Conservation (phyloP, 768 basidiomycete species). For the Ramaria sp. region DNA sequence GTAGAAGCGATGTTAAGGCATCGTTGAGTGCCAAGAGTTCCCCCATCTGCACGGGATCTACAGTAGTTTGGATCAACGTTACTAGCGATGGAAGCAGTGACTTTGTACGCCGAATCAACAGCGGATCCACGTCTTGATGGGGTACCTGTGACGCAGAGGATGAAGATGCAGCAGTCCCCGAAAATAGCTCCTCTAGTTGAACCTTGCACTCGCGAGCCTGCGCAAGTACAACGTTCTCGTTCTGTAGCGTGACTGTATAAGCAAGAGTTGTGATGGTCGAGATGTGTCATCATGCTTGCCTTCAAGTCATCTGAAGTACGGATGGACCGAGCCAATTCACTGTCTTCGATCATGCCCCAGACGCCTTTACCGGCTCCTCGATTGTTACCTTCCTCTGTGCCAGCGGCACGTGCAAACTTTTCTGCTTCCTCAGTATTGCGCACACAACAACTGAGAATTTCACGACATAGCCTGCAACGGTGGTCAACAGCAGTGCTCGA, state of each 20-base stretch:
- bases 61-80: conserved; percentile 40
- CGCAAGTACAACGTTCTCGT: conserved; percentile 33
- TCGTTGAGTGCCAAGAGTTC: conserved; percentile 69
- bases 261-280: not conserved
- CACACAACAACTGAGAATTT: conserved; percentile 83
- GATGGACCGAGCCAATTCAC: conserved; percentile 66
- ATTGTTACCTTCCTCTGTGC: conserved; percentile 27
- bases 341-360: conserved; percentile 82
- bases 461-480: conserved; percentile 57
- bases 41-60: conserved; percentile 46
- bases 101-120: conserved; percentile 39
- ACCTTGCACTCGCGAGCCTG: conserved; percentile 31
- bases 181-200: conserved; percentile 26
- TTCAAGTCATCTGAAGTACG: conserved; percentile 36
- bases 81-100: conserved; percentile 43
- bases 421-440: conserved; percentile 90
- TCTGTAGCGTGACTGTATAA: conserved; percentile 14
- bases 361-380: conserved; percentile 55
- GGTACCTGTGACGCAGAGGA: conserved; percentile 11
- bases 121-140: conserved; percentile 20
- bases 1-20: conserved; percentile 44
- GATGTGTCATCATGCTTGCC: conserved; percentile 32
- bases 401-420: conserved; percentile 17
- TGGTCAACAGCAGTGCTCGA: not conserved
- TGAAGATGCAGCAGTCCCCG: conserved; percentile 16